A percentile compares a stretch with the other conserved stretches of the same genome.
phyloP scores from a whole-genome alignment of 495 filamentous ascomycete species.

The Aspergillus olivimuriae region DNA sequence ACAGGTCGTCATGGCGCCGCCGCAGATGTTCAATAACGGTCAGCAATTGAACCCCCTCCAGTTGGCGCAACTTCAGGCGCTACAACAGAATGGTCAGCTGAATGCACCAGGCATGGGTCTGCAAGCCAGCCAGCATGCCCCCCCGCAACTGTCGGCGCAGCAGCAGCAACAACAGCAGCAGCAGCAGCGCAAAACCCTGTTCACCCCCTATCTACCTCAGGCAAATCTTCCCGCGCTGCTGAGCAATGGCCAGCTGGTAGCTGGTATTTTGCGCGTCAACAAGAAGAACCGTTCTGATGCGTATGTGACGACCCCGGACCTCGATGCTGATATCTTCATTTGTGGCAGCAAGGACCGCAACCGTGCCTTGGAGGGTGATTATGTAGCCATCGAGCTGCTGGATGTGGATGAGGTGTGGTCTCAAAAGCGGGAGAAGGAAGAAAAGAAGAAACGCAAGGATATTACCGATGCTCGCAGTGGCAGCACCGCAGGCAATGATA shows the following conservation, averaged over 20 bases:
- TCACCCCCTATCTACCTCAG: constrained; percentile 96
- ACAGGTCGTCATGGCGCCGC: constrained; percentile 66
- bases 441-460: constrained; percentile 99
- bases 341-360: constrained; percentile 98
- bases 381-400: constrained; percentile 91
- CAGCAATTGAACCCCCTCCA: constrained; percentile 89
- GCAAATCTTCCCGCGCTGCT: constrained; percentile 88
- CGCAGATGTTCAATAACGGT: constrained; percentile 68
- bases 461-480: constrained; percentile 81
- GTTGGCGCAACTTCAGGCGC: constrained; percentile 82
- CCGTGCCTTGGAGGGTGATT: constrained; percentile 88
- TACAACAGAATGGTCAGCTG: constrained; percentile 76
- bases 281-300: constrained; percentile 99
- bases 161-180: constrained; percentile 51
- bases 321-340: constrained; percentile 99
- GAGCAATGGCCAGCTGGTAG: constrained; percentile 87
- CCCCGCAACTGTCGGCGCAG: constrained; percentile 49
- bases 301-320: constrained; percentile 88
- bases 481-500: constrained; percentile 63
- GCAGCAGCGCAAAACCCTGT: constrained; percentile 92
- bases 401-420: constrained; percentile 98
- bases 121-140: constrained; percentile 72
- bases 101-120: constrained; percentile 66
- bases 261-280: constrained; percentile 94
- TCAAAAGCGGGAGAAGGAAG: constrained; percentile 97